Evolutionary conservation across 2,329 filamentous ascomycete genomes (phyloP).

Genomic region (Aspergillus arachidicola): DNA sequence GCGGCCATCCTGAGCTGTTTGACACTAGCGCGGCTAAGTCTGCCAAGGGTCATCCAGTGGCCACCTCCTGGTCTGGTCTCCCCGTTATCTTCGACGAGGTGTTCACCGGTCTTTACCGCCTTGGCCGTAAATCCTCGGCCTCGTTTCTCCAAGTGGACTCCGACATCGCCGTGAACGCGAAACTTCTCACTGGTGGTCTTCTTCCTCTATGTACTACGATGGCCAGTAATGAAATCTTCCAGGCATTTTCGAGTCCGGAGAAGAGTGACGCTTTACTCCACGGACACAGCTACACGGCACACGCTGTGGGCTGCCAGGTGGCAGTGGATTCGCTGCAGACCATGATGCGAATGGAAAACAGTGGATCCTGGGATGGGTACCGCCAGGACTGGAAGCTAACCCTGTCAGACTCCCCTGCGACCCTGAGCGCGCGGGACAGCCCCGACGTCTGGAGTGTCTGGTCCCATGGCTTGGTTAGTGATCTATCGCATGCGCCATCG

Average conservation of each 20-base stretch:
- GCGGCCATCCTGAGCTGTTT: slow-evolving; percentile 61
- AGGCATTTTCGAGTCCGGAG: slow-evolving; percentile 69
- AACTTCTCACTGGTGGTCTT: slow-evolving; percentile 78
- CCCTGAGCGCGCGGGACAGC: background rate
- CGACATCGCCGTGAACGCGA: slow-evolving; percentile 80
- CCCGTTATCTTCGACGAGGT: slow-evolving; percentile 85
- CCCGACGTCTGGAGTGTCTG: slow-evolving; percentile 68
- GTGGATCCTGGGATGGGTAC: slow-evolving; percentile 60
- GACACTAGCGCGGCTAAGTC: slow-evolving; percentile 29
- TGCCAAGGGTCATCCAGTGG: slow-evolving; percentile 6
- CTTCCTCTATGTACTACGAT: slow-evolving; percentile 76
- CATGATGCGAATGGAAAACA: slow-evolving; percentile 61
- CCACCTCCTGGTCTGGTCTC: slow-evolving; percentile 66
- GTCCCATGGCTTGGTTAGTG: slow-evolving; percentile 61
- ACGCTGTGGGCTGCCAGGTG: slow-evolving; percentile 78
- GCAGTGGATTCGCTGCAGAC: slow-evolving; percentile 66
- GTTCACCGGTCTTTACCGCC: slow-evolving; percentile 81
- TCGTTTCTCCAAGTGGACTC: slow-evolving; percentile 69
- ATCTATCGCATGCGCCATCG: slow-evolving; percentile 58
- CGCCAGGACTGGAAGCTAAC: slow-evolving; percentile 51
- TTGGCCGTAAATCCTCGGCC: slow-evolving; percentile 71
- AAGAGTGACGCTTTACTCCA: slow-evolving; percentile 81
- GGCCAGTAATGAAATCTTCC: slow-evolving; percentile 73
- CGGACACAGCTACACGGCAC: slow-evolving; percentile 85
- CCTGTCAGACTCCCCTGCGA: background rate